phyloP scores from a whole-genome alignment of 352 stramenopile genomes.

The Blastocystis sp. region DNA sequence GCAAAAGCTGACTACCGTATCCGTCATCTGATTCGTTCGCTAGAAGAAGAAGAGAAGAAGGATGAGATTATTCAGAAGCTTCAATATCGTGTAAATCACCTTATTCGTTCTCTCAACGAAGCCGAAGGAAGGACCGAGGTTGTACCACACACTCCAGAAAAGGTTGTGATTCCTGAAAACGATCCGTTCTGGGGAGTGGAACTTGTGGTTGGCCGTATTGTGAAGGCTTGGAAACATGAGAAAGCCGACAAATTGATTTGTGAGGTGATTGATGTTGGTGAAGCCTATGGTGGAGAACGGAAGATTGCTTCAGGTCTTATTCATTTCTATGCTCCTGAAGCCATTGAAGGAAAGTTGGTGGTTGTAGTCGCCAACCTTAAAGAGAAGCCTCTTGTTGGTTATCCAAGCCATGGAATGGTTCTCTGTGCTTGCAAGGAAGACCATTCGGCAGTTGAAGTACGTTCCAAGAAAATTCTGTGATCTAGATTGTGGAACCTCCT shows the following conservation, averaged over 20 bases:
- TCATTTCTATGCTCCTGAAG: constrained; percentile 26
- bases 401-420: constrained; percentile 56
- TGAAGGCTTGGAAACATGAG: constrained; percentile 49
- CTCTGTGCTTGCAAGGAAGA: constrained; percentile 49
- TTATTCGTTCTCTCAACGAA: constrained; percentile 28
- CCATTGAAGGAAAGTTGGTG: constrained; percentile 30
- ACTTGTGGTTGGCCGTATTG: constrained; percentile 38
- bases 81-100: constrained; percentile 25
- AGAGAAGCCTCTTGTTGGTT: constrained; percentile 36
- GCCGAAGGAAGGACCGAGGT: not conserved
- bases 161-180: not conserved
- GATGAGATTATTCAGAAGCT: constrained; percentile 25
- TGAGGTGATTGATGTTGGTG: constrained; percentile 45
- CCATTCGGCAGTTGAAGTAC: constrained; percentile 13
- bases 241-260: constrained; percentile 56
- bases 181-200: constrained; percentile 52
- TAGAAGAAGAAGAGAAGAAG: constrained; percentile 51
- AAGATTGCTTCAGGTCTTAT: constrained; percentile 36
- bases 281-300: constrained; percentile 14
- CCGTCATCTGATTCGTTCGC: constrained; percentile 39
- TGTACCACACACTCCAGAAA: not conserved
- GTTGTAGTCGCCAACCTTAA: constrained; percentile 46
- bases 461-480: not conserved
- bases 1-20: constrained; percentile 29
- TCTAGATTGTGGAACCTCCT: constrained; percentile 36